Conservation (phyloP, 2,329 filamentous ascomycete species). For the Xylaria sp. region DNA sequence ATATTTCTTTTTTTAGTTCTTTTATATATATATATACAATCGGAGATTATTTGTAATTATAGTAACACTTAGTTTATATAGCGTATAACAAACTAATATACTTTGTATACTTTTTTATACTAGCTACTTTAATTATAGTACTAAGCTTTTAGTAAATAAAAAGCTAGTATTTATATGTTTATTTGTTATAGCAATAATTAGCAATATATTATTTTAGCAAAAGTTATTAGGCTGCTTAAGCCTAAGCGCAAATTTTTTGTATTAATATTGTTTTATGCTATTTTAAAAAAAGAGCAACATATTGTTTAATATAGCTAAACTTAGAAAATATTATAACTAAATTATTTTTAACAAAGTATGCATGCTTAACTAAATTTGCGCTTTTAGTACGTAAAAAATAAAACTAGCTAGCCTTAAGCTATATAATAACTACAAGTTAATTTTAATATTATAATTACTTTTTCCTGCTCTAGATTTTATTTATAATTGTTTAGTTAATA, state of each 20-base stretch:
- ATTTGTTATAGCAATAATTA: neutral
- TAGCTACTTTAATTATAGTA: neutral
- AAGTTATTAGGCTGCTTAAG: neutral
- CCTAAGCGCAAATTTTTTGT: neutral
- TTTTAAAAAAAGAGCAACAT: neutral
- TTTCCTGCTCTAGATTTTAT: neutral
- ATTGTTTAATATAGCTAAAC: neutral
- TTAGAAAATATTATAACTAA: neutral
- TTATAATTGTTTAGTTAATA: neutral
- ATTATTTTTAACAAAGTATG: neutral
- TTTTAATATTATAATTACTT: neutral
- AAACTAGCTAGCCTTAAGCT: neutral
- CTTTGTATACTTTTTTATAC: conserved; percentile 4
- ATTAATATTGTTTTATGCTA: neutral
- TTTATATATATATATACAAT: neutral
- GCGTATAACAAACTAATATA: neutral
- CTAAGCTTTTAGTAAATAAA: no score
- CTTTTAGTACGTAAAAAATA: neutral
- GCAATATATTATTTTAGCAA: neutral
- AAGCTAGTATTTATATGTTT: neutral
- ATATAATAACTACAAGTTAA: neutral
- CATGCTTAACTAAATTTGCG: neutral
- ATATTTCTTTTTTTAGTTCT: neutral
- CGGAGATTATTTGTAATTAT: neutral
- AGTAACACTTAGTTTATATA: neutral